Percentiles rank a stretch among this genome's conserved stretches.
Conservation (phyloP, 768 basidiomycete species). For the Asterophora parasitica region DNA sequence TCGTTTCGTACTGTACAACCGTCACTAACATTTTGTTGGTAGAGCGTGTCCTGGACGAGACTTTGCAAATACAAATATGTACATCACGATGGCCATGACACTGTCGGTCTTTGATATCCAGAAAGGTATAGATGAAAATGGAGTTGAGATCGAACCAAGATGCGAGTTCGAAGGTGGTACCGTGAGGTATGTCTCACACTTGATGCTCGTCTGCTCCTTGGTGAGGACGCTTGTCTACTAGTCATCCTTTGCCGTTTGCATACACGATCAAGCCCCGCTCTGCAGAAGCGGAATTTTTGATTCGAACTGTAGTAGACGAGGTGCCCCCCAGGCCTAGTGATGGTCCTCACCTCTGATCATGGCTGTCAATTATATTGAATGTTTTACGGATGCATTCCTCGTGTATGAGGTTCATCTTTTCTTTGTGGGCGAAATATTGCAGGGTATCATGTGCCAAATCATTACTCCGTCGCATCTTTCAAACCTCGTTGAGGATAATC, state of each 20-base stretch:
- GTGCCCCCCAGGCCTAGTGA: conserved; percentile 16
- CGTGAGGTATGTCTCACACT: conserved; percentile 8
- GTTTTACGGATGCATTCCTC: too few relatives aligned
- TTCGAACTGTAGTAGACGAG: conserved; percentile 16
- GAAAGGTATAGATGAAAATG: conserved; percentile 19
- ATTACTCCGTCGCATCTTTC: too few relatives aligned
- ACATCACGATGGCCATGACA: conserved; percentile 22
- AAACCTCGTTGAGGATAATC: too few relatives aligned
- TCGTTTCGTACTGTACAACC: neutral
- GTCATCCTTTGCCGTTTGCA: conserved; percentile 22
- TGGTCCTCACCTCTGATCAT: conserved; percentile 12
- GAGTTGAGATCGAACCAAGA: conserved; percentile 27
- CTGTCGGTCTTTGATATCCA: conserved; percentile 24
- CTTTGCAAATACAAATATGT: conserved; percentile 24
- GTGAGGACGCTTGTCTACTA: conserved; percentile 6
- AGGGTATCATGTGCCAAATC: too few relatives aligned
- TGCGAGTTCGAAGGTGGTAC: conserved; percentile 21
- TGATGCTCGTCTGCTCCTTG: neutral
- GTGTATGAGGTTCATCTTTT: too few relatives aligned
- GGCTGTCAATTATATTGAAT: too few relatives aligned
- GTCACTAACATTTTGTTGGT: neutral
- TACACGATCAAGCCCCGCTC: conserved; percentile 20
- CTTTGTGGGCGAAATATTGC: too few relatives aligned
- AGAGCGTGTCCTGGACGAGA: conserved; percentile 26
- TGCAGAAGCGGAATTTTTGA: conserved; percentile 17